phyloP scores from a whole-genome alignment of 1,139 yeast genomes.

The Geotrichum carabidarum region DNA sequence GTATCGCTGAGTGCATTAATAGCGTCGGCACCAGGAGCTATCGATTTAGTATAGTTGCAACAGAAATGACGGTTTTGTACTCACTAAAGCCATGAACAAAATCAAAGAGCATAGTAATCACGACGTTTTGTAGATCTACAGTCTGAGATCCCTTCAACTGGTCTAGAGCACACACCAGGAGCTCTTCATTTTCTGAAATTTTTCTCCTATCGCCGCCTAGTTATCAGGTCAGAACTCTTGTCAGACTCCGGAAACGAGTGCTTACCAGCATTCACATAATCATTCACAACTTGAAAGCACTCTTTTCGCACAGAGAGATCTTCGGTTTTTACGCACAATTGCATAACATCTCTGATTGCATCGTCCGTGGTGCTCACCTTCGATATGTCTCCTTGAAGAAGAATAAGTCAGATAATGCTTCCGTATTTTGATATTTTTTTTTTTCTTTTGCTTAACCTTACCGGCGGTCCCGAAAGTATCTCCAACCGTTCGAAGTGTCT shows the following conservation, averaged over 20 bases:
- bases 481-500: background rate
- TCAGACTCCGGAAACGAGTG: background rate
- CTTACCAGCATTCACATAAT: slow-evolving; percentile 1
- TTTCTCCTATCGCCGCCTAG: background rate
- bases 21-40: background rate
- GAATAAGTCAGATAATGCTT: no score
- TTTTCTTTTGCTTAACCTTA: background rate
- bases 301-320: background rate
- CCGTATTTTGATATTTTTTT: no score
- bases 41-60: background rate
- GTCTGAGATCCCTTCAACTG: background rate
- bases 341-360: background rate
- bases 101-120: background rate
- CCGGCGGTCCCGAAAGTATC: background rate
- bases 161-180: background rate
- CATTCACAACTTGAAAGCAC: background rate
- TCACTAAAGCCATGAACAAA: background rate
- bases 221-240: background rate
- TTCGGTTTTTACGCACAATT: background rate
- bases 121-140: background rate
- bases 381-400: no score
- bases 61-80: background rate
- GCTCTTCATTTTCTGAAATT: background rate
- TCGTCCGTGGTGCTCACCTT: no score
- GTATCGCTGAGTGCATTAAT: background rate